Evolutionary conservation across 306 rosid genomes (phyloP).

Genomic region (Glycyrrhiza uralensis): DNA sequence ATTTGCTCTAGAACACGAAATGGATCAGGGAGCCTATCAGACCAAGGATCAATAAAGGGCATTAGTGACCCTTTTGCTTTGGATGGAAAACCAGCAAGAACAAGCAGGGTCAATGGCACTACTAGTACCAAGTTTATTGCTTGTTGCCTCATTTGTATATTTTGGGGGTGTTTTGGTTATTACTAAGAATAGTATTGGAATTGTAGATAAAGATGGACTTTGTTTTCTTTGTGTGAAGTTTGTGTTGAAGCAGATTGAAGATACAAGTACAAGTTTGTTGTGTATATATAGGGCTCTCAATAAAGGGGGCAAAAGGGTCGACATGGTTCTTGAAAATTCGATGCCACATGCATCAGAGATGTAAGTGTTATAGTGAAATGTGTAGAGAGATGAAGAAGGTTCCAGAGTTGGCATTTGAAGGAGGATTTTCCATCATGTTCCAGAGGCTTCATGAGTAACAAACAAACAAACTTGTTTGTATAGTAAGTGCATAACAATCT

Average conservation of each 20-base stretch:
- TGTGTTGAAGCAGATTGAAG: background rate
- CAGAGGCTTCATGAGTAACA: too few relatives aligned
- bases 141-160: constrained; percentile 30
- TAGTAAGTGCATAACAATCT: too few relatives aligned
- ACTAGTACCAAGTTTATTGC: background rate
- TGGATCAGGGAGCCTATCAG: constrained; percentile 45
- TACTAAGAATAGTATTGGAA: background rate
- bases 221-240: background rate
- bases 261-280: background rate
- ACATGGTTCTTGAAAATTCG: constrained; percentile 24
- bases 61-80: constrained; percentile 41
- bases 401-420: background rate
- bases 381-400: constrained; percentile 30
- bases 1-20: constrained; percentile 48
- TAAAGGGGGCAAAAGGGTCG: background rate
- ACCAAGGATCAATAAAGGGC: constrained; percentile 32
- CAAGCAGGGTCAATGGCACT: constrained; percentile 20
- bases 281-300: background rate
- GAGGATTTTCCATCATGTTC: background rate
- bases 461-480: too few relatives aligned
- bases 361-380: background rate
- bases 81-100: constrained; percentile 20
- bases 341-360: background rate
- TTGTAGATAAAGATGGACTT: background rate
- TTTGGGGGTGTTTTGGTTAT: background rate